These are phyloP conservation scores for Sporobolomyces pararoseus DNA, from an alignment of 768 basidiomycete genomes.

Conservation along the genomic window DNA sequence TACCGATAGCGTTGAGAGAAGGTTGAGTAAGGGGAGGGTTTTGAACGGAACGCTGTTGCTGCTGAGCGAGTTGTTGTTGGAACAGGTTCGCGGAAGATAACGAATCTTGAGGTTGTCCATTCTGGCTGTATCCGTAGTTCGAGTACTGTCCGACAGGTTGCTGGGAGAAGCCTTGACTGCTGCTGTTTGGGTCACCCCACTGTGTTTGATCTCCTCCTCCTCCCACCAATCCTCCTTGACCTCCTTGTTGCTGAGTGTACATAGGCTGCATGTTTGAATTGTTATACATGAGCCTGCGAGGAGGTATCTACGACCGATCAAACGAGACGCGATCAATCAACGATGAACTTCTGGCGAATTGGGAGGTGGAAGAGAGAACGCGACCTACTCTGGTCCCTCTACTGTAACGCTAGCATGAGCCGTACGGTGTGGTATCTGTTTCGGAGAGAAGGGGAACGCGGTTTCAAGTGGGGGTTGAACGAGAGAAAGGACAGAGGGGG, in stretches of 20 bases:
- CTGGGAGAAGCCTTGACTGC: too few species aligned
- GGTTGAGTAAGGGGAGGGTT: background rate
- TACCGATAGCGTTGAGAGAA: background rate
- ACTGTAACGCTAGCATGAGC: background rate
- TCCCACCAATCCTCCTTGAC: background rate
- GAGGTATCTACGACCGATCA: background rate
- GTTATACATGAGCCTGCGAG: background rate
- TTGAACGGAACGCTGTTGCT: conserved; percentile 8
- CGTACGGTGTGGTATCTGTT: background rate
- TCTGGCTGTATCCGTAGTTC: too few species aligned
- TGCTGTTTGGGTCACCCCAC: too few species aligned
- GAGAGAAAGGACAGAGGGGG: background rate
- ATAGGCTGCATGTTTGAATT: background rate
- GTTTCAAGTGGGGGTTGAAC: conserved; percentile 1
- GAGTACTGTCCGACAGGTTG: background rate
- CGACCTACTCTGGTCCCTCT: too few species aligned
- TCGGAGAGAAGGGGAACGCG: background rate
- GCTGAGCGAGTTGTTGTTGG: conserved; percentile 29
- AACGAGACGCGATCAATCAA: background rate
- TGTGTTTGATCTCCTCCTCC: conserved; percentile 3
- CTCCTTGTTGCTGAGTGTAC: background rate
- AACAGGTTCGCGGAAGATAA: conserved; percentile 2
- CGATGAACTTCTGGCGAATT: background rate
- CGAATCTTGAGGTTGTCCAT: background rate
- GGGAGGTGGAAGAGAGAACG: too few species aligned